phyloP scores from a whole-genome alignment of 73 alveolate genomes.

The Paramecium primaurelia region DNA sequence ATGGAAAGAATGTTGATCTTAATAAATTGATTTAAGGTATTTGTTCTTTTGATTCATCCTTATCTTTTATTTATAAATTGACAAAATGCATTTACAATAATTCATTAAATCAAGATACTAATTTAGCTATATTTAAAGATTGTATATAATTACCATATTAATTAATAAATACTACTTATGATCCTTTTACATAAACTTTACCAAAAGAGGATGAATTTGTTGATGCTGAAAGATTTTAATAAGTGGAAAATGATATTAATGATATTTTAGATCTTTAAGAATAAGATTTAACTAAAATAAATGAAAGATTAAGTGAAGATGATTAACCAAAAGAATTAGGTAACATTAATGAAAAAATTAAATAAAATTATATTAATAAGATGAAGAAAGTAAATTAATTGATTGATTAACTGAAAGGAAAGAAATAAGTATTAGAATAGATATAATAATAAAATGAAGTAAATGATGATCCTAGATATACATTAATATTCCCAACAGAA shows the following conservation, averaged over 20 bases:
- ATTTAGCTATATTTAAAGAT: neutral
- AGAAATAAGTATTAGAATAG: neutral
- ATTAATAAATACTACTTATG: neutral
- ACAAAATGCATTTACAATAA: neutral
- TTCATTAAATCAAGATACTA: neutral
- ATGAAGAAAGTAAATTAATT: neutral
- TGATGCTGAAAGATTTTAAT: neutral
- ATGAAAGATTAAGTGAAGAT: neutral
- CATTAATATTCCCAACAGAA: neutral
- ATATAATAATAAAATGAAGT: neutral
- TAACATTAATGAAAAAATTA: neutral
- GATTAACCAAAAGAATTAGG: neutral
- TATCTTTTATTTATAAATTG: neutral
- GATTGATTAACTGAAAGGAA: neutral
- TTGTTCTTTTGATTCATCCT: slow-evolving; percentile 15
- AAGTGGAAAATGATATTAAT: neutral
- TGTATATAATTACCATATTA: neutral
- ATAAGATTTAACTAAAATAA: neutral
- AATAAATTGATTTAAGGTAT: slow-evolving; percentile 10
- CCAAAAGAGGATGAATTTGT: slow-evolving; percentile 22
- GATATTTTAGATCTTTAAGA: neutral
- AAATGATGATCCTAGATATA: slow-evolving; percentile 1
- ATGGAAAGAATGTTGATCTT: slow-evolving; percentile 45
- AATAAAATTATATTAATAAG: neutral
- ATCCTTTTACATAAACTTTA: neutral